These are phyloP conservation scores for Fusarium brachygibbosum DNA, from an alignment of 2,329 filamentous ascomycete species.

Conservation along the genomic window DNA sequence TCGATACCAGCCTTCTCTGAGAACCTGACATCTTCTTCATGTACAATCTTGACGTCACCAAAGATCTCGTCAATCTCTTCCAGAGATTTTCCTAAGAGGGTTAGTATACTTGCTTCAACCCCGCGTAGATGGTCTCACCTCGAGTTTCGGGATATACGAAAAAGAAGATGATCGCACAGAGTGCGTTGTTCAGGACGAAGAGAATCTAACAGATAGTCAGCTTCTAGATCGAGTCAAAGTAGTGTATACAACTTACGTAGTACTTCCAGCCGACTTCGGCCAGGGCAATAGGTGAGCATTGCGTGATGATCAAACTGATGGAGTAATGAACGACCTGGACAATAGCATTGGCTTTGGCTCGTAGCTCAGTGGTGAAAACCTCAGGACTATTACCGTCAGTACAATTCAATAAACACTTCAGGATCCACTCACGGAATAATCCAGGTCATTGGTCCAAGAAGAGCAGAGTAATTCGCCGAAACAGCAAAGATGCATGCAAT, in stretches of 20 bases:
- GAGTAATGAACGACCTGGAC: conserved; percentile 59
- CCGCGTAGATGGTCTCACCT: conserved; percentile 41
- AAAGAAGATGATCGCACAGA: conserved; percentile 54
- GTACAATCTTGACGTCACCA: conserved; percentile 53
- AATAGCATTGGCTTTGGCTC: conserved; percentile 58
- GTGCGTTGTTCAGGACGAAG: conserved; percentile 56
- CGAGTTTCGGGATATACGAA: conserved; percentile 56
- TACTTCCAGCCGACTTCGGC: conserved; percentile 58
- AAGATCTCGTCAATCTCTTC: conserved; percentile 59
- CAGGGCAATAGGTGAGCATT: conserved; percentile 58
- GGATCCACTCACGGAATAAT: conserved; percentile 55
- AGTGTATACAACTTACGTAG: conserved; percentile 47
- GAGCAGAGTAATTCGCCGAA: conserved; percentile 54
- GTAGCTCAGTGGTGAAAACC: conserved; percentile 57
- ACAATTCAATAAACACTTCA: fast-evolving
- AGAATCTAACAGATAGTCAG: conserved; percentile 49
- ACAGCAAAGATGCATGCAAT: conserved; percentile 58
- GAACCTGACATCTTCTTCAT: conserved; percentile 42
- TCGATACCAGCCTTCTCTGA: conserved; percentile 36
- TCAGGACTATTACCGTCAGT: conserved; percentile 49
- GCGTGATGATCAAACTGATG: conserved; percentile 57
- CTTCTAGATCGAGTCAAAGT: fast-evolving
- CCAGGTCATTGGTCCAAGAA: conserved; percentile 59
- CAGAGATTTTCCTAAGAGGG: conserved; percentile 54
- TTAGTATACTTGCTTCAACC: conserved; percentile 3